Evolutionary conservation across 2,329 filamentous ascomycete species (phyloP).

Genomic region (Whalleya microplaca): DNA sequence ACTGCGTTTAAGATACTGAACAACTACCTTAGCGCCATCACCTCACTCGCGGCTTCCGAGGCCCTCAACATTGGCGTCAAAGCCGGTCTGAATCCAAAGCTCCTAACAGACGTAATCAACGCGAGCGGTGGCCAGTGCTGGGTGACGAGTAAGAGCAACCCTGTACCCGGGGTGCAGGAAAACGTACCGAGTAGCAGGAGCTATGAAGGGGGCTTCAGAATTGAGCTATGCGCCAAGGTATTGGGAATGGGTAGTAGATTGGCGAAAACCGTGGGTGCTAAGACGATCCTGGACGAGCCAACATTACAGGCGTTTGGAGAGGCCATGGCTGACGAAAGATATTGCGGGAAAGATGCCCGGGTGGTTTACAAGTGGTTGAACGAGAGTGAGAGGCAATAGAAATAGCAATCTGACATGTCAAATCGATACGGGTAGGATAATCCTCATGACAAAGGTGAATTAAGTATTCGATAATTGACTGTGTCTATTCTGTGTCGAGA

Average conservation of each 20-base stretch:
- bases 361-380: slow-evolving; percentile 40
- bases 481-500: no score
- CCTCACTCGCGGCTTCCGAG: slow-evolving; percentile 56
- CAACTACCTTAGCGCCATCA: slow-evolving; percentile 73
- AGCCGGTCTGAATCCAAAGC: slow-evolving; percentile 42
- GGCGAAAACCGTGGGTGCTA: slow-evolving; percentile 34
- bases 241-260: slow-evolving; percentile 34
- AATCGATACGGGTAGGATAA: no score
- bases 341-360: slow-evolving; percentile 37
- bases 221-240: slow-evolving; percentile 38
- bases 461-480: no score
- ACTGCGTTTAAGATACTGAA: slow-evolving; percentile 74
- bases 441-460: no score
- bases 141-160: slow-evolving; percentile 39
- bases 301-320: slow-evolving; percentile 34
- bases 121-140: slow-evolving; percentile 61
- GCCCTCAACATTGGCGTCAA: slow-evolving; percentile 44
- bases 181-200: slow-evolving; percentile 35
- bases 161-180: slow-evolving; percentile 37
- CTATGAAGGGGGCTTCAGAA: slow-evolving; percentile 39
- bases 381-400: slow-evolving; percentile 22
- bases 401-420: no score
- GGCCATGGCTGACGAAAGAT: slow-evolving; percentile 35
- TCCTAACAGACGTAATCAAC: slow-evolving; percentile 70
- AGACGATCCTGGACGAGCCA: slow-evolving; percentile 33